A percentile compares a stretch with the other conserved stretches of the same genome.
Evolutionary conservation across 139 green algal genomes (phyloP).

Genomic region (Micractinium conductrix): DNA sequence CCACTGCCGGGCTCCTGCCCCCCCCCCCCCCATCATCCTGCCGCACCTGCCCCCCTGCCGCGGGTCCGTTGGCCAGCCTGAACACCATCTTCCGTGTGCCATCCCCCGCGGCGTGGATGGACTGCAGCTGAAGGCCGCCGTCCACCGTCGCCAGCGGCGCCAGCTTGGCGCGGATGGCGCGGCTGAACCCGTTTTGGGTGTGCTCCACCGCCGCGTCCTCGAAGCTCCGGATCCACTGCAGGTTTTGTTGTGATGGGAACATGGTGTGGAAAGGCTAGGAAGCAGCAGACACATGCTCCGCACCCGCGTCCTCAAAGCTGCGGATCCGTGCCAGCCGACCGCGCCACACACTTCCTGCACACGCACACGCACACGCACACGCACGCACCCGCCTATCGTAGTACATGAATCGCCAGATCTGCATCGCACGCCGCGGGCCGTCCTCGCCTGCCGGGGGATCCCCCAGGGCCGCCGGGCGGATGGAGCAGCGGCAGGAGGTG

Average conservation of each 20-base stretch:
- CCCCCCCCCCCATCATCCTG: neutral
- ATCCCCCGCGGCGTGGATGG: constrained; percentile 62
- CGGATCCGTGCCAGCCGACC: too few relatives aligned
- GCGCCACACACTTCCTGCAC: too few relatives aligned
- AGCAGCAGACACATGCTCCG: too few relatives aligned
- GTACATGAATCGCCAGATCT: constrained; percentile 91
- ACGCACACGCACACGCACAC: too few relatives aligned
- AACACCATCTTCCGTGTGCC: constrained; percentile 88
- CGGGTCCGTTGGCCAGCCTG: constrained; percentile 48
- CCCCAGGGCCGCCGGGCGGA: too few relatives aligned
- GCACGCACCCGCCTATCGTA: too few relatives aligned
- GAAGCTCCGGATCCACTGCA: constrained; percentile 54
- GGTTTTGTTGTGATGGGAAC: too few relatives aligned
- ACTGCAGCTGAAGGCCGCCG: constrained; percentile 69
- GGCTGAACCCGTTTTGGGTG: constrained; percentile 64
- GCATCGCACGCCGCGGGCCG: constrained; percentile 60
- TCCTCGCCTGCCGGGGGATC: constrained; percentile 57
- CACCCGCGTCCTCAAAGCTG: too few relatives aligned
- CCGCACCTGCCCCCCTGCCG: constrained; percentile 48
- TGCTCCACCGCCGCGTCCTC: constrained; percentile 54
- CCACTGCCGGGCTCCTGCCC: neutral
- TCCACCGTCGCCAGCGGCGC: constrained; percentile 53
- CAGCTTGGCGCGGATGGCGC: constrained; percentile 58
- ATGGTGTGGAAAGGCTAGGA: too few relatives aligned
- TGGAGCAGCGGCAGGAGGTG: too few relatives aligned